A percentile compares a stretch with the other conserved stretches of the same genome.
phyloP scores from a whole-genome alignment of 768 basidiomycete genomes.

The Albatrellus ellisii region DNA sequence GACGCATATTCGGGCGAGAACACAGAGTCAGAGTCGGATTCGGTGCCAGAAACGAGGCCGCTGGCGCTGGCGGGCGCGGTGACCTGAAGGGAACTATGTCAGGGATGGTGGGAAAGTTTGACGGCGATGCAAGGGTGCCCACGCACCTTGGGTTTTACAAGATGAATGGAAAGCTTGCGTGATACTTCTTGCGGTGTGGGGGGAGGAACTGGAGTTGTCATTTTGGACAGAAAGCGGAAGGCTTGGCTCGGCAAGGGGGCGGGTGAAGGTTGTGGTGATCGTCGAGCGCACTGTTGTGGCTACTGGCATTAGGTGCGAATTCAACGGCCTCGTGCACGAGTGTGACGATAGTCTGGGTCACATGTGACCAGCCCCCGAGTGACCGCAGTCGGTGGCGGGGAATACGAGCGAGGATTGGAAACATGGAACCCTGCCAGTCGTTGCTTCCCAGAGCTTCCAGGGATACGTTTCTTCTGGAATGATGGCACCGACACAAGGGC shows the following conservation, averaged over 20 bases:
- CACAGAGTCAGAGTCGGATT: conserved; percentile 79
- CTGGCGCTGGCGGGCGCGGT: conserved; percentile 18
- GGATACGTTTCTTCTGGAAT: no score
- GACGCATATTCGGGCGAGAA: conserved; percentile 38
- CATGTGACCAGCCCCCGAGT: no score
- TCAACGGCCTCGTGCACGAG: no score
- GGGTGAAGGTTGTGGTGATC: neutral
- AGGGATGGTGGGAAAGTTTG: neutral
- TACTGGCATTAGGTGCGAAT: neutral
- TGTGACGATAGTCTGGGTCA: no score
- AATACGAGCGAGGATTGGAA: no score
- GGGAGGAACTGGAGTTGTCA: conserved; percentile 32
- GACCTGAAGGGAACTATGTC: conserved; percentile 16
- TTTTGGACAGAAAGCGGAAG: neutral
- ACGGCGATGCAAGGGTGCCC: neutral
- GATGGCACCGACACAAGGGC: no score
- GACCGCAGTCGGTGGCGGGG: no score
- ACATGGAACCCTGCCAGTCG: no score
- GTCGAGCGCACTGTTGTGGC: neutral
- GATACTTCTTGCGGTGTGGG: conserved; percentile 82
- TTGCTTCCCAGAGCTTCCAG: no score
- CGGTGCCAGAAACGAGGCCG: conserved; percentile 50
- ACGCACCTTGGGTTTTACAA: conserved; percentile 32
- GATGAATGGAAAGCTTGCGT: conserved; percentile 72
- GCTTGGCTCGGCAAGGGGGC: neutral